phyloP scores from a whole-genome alignment of 2,329 filamentous ascomycete genomes.

The Rugonectria rugulosa region DNA sequence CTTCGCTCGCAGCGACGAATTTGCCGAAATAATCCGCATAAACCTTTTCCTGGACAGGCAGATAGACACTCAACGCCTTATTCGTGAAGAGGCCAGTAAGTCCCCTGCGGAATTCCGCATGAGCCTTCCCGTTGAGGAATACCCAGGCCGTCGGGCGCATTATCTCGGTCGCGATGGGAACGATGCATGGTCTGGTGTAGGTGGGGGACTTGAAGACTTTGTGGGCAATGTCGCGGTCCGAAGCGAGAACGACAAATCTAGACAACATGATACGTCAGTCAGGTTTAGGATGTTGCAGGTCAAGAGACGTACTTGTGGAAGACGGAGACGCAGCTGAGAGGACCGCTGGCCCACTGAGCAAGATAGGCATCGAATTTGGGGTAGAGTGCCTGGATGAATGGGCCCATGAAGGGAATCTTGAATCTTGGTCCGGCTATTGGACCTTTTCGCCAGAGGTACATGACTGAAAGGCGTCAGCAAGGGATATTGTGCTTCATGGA shows the following conservation, averaged over 20 bases:
- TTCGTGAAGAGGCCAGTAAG: constrained; percentile 78
- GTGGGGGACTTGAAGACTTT: constrained; percentile 83
- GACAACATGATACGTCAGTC: neutral
- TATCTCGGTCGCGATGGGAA: constrained; percentile 78
- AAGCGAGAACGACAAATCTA: constrained; percentile 81
- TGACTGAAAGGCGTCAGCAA: constrained; percentile 50
- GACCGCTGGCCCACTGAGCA: constrained; percentile 79
- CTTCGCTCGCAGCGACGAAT: constrained; percentile 67
- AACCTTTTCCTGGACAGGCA: constrained; percentile 77
- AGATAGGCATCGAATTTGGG: constrained; percentile 78
- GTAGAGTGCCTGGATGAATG: constrained; percentile 77
- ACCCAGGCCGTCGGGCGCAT: constrained; percentile 79
- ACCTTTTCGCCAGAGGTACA: constrained; percentile 68
- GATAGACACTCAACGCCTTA: constrained; percentile 73
- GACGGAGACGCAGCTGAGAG: constrained; percentile 81
- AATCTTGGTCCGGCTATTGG: constrained; percentile 68
- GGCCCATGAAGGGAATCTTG: constrained; percentile 76
- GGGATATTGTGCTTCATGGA: neutral
- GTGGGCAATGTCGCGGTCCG: constrained; percentile 78
- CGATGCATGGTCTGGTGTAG: constrained; percentile 80
- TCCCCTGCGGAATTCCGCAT: constrained; percentile 81
- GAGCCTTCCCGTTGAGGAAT: constrained; percentile 77
- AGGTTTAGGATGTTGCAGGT: accelerated
- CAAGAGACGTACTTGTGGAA: constrained; percentile 74
- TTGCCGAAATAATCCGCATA: constrained; percentile 74